phyloP scores from a whole-genome alignment of 2,329 filamentous ascomycete genomes.

The Neofusicoccum ribis region DNA sequence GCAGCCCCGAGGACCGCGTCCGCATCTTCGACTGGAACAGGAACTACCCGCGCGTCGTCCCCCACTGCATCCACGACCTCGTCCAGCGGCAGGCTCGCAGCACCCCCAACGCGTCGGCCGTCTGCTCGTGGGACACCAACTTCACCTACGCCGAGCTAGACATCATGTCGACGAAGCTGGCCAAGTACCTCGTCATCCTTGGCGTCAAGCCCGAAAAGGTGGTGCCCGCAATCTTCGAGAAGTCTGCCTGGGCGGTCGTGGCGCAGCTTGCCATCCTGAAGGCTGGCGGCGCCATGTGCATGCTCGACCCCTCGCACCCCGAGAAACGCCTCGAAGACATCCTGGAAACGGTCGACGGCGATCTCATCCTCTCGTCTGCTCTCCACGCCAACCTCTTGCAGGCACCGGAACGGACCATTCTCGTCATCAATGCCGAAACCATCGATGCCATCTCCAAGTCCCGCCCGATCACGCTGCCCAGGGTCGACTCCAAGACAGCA shows the following conservation, averaged over 20 bases:
- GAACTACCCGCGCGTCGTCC: not conserved
- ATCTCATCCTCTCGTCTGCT: constrained; percentile 33
- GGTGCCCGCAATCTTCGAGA: constrained; percentile 14
- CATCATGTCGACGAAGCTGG: constrained; percentile 31
- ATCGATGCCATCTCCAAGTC: not conserved
- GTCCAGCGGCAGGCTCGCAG: constrained; percentile 34
- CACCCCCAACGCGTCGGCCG: constrained; percentile 42
- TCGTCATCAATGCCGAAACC: not conserved
- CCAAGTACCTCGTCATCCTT: constrained; percentile 39
- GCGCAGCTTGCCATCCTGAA: constrained; percentile 40
- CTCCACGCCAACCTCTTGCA: constrained; percentile 4
- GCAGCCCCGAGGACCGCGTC: constrained; percentile 1
- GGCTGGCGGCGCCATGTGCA: constrained; percentile 26
- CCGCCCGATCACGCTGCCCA: not conserved
- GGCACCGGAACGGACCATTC: not conserved
- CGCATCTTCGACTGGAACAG: constrained; percentile 1
- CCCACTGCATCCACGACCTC: constrained; percentile 49
- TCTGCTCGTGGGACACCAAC: constrained; percentile 53
- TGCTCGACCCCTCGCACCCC: constrained; percentile 29
- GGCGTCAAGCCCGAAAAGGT: constrained; percentile 26
- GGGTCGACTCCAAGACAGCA: not conserved
- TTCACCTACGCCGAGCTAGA: constrained; percentile 52
- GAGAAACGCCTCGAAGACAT: not conserved
- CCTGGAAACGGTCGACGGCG: constrained; percentile 31
- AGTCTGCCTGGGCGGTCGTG: constrained; percentile 31